A percentile compares a stretch with the other conserved stretches of the same genome.
Evolutionary conservation across 768 basidiomycete genomes (phyloP).

Genomic region (Suillus variegatus): DNA sequence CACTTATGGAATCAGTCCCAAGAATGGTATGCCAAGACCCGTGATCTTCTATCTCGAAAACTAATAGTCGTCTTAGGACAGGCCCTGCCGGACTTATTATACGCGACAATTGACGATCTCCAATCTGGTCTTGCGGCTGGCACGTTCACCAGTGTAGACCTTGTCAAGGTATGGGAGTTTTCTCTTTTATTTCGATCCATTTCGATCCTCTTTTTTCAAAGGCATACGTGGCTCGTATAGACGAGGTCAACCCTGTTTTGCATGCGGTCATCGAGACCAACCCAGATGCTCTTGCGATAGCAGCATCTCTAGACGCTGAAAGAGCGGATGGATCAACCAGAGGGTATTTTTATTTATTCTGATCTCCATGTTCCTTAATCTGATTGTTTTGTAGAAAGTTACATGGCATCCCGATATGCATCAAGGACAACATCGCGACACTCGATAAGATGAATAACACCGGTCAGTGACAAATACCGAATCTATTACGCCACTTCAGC

Average conservation of each 20-base stretch:
- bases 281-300: background rate
- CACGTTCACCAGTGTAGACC: constrained; percentile 3
- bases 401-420: constrained; percentile 4
- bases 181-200: background rate
- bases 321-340: background rate
- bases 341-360: background rate
- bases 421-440: constrained; percentile 4
- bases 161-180: background rate
- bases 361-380: background rate
- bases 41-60: background rate
- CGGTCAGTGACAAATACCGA: background rate
- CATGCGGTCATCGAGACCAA: constrained; percentile 4
- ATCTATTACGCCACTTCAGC: background rate
- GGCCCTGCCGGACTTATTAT: constrained; percentile 3
- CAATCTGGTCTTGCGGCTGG: constrained; percentile 1
- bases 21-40: constrained; percentile 1
- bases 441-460: constrained; percentile 6
- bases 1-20: constrained; percentile 5
- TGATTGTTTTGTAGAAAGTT: background rate
- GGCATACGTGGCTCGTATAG: constrained; percentile 7
- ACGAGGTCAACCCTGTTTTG: constrained; percentile 1
- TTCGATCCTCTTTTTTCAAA: background rate
- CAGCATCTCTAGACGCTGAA: constrained; percentile 1
- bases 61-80: background rate
- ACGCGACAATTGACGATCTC: constrained; percentile 3